These are phyloP conservation scores for Glycine tomentella DNA, from an alignment of 306 rosid genomes.

Conservation along the genomic window DNA sequence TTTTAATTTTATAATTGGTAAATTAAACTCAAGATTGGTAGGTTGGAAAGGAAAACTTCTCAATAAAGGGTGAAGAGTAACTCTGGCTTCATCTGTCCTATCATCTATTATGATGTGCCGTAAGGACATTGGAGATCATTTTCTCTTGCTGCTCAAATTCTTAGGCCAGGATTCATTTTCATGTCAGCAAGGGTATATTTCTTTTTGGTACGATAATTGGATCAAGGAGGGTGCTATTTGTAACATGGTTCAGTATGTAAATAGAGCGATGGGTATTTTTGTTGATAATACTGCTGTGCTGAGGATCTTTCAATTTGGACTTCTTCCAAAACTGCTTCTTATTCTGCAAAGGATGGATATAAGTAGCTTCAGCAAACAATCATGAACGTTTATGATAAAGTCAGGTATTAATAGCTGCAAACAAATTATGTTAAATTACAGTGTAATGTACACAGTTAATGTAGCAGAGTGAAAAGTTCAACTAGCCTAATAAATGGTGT, in stretches of 20 bases:
- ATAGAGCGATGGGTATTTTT: neutral
- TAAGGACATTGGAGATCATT: neutral
- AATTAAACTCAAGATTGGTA: neutral
- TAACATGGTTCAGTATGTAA: too few relatives aligned
- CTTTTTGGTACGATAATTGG: too few relatives aligned
- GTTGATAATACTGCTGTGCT: neutral
- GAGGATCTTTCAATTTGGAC: neutral
- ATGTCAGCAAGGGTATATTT: neutral
- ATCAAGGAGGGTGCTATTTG: too few relatives aligned
- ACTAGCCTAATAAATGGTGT: neutral
- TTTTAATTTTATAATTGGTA: neutral
- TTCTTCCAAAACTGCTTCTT: neutral
- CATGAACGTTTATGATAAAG: neutral
- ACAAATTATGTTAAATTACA: neutral
- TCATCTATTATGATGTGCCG: neutral
- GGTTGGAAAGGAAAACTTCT: neutral
- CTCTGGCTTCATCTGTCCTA: neutral
- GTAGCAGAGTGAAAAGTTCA: neutral
- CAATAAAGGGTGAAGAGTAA: neutral
- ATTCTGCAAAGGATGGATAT: neutral
- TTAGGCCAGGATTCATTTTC: neutral
- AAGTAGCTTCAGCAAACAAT: neutral
- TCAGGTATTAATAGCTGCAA: neutral
- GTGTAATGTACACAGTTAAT: neutral
- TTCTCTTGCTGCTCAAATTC: neutral